A percentile compares a stretch with the other conserved stretches of the same genome.
phyloP scores from a whole-genome alignment of 129 eudicot species.

The Glebionis coronaria region DNA sequence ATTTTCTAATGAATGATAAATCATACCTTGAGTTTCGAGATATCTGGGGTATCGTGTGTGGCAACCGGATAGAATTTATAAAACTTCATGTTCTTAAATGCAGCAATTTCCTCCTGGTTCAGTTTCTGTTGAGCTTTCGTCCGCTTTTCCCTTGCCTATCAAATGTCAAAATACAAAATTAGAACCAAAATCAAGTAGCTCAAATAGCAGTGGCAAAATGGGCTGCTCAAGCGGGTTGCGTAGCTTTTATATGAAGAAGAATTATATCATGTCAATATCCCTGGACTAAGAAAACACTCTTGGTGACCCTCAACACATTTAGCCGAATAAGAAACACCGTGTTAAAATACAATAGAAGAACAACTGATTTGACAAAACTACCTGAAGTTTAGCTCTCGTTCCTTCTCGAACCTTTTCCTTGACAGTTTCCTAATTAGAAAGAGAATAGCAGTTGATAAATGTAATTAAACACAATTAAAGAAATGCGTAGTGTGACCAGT shows the following conservation, averaged over 20 bases:
- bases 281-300: no score
- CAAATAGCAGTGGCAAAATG: not conserved
- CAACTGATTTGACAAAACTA: no score
- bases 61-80: slow-evolving; percentile 90
- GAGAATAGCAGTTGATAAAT: no score
- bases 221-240: slow-evolving; percentile 24
- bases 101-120: slow-evolving; percentile 64
- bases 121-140: slow-evolving; percentile 60
- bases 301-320: no score
- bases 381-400: no score
- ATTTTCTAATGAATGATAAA: not conserved
- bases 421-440: slow-evolving; percentile 49
- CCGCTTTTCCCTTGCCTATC: slow-evolving; percentile 81
- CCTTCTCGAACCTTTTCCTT: slow-evolving; percentile 73
- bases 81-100: slow-evolving; percentile 72
- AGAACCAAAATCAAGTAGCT: not conserved
- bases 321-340: no score
- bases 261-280: no score
- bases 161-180: not conserved
- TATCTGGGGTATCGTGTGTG: slow-evolving; percentile 79
- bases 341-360: no score
- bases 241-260: no score
- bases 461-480: not conserved
- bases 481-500: not conserved
- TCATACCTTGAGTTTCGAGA: slow-evolving; percentile 75